Evolutionary conservation across 306 rosid genomes (phyloP).

Genomic region (Carpinus fangiana): DNA sequence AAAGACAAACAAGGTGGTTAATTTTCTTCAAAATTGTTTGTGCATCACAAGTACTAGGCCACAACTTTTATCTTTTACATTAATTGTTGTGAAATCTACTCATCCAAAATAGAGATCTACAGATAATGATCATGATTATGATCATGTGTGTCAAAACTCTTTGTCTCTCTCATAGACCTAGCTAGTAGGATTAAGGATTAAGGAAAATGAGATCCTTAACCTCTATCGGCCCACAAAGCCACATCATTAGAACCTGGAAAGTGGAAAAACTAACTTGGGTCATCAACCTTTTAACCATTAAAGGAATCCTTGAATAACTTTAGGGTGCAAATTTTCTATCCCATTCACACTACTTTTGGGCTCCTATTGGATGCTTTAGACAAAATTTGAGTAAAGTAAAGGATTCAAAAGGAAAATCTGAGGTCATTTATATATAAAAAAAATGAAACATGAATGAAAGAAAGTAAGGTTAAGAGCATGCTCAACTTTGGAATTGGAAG

Average conservation of each 20-base stretch:
- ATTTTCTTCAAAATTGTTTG: neutral
- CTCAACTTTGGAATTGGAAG: conserved; percentile 12
- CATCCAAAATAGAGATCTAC: neutral
- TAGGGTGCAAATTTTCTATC: conserved; percentile 31
- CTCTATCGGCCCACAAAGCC: conserved; percentile 32
- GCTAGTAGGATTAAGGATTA: neutral
- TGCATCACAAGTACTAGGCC: neutral
- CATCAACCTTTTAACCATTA: conserved; percentile 29
- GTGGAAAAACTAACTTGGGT: conserved; percentile 31
- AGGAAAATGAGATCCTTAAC: conserved; percentile 38
- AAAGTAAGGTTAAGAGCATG: conserved; percentile 1
- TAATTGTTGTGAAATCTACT: no score
- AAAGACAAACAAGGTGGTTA: neutral
- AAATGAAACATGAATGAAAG: neutral
- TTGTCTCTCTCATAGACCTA: neutral
- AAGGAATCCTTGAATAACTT: conserved; percentile 35
- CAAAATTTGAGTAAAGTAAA: conserved; percentile 18
- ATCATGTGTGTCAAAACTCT: no score
- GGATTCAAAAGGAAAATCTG: conserved; percentile 25
- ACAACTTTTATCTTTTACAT: neutral
- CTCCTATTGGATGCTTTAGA: conserved; percentile 28
- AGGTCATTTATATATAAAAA: conserved; percentile 1
- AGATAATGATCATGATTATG: neutral
- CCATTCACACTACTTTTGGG: conserved; percentile 54
- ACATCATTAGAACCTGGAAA: conserved; percentile 43